phyloP scores from a whole-genome alignment of 352 stramenopile species.

The Phytophthora citricola region DNA sequence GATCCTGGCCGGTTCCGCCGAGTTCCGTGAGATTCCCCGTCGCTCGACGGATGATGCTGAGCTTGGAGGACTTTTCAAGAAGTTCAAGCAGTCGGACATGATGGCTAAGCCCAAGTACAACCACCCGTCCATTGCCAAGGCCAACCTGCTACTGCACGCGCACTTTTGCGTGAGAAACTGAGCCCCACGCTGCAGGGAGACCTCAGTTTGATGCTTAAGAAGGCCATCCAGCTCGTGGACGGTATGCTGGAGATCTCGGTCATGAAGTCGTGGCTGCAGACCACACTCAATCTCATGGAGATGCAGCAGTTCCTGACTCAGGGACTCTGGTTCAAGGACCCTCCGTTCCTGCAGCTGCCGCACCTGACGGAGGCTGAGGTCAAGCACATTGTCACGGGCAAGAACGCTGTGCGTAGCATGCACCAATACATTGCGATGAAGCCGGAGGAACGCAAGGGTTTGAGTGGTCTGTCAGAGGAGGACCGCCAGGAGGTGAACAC shows the following conservation, averaged over 20 bases:
- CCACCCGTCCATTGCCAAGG: slow-evolving; percentile 85
- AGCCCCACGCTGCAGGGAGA: slow-evolving; percentile 79
- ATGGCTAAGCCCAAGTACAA: slow-evolving; percentile 89
- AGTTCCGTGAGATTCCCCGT: slow-evolving; percentile 89
- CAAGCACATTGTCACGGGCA: slow-evolving; percentile 92
- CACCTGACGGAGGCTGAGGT: slow-evolving; percentile 92
- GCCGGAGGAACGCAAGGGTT: slow-evolving; percentile 93
- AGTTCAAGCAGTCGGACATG: slow-evolving; percentile 80
- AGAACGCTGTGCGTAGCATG: slow-evolving; percentile 93
- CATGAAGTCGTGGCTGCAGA: slow-evolving; percentile 95
- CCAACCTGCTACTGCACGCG: slow-evolving; percentile 94
- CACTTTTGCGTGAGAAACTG: slow-evolving; percentile 94
- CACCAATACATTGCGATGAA: slow-evolving; percentile 94
- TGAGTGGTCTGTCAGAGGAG: slow-evolving; percentile 91
- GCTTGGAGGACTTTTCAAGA: slow-evolving; percentile 69
- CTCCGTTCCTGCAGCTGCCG: slow-evolving; percentile 91
- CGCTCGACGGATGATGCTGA: slow-evolving; percentile 70
- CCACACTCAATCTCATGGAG: slow-evolving; percentile 96
- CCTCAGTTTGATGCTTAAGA: slow-evolving; percentile 96
- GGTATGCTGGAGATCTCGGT: slow-evolving; percentile 99
- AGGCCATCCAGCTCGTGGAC: slow-evolving; percentile 95
- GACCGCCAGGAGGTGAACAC: slow-evolving; percentile 94
- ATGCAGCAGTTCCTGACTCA: slow-evolving; percentile 98
- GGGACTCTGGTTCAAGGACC: slow-evolving; percentile 95
- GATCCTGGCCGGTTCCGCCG: slow-evolving; percentile 90